Evolutionary conservation across 2,329 filamentous ascomycete genomes (phyloP).

Genomic region (Fusarium falciforme): DNA sequence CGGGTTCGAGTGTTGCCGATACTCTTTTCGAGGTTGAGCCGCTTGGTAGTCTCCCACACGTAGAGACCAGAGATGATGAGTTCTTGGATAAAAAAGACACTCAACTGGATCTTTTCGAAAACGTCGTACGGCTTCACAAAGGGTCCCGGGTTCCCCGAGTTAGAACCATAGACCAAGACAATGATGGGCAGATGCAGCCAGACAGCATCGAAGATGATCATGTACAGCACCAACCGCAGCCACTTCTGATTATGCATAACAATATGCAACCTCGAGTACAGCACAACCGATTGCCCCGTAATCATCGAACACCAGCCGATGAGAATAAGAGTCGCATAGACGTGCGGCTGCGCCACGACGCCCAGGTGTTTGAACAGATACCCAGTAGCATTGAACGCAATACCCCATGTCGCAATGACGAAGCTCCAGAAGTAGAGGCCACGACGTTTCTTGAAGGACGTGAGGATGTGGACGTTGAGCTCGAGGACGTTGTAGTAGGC

Average conservation of each 20-base stretch:
- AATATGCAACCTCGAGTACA: constrained; percentile 72
- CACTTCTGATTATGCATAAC: constrained; percentile 62
- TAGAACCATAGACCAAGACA: constrained; percentile 65
- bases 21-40: neutral
- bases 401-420: constrained; percentile 47
- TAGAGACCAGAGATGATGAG: constrained; percentile 64
- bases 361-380: constrained; percentile 55
- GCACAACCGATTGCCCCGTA: constrained; percentile 69
- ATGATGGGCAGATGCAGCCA: constrained; percentile 64
- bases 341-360: constrained; percentile 9
- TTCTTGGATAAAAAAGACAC: constrained; percentile 66
- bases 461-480: constrained; percentile 47
- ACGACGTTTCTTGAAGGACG: constrained; percentile 46
- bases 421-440: constrained; percentile 55
- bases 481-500: constrained; percentile 50
- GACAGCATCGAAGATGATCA: constrained; percentile 67
- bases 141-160: constrained; percentile 44
- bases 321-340: constrained; percentile 43
- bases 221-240: constrained; percentile 62
- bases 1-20: neutral
- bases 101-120: constrained; percentile 66
- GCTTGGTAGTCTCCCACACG: constrained; percentile 61
- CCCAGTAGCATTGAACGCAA: constrained; percentile 52
- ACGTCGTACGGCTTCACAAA: constrained; percentile 52
- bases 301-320: constrained; percentile 60